Evolutionary conservation across 371 early-diverging fungal species (phyloP), one percentile per base, ranked within the genome.

Genomic region (Zychaea mexicana): DNA sequence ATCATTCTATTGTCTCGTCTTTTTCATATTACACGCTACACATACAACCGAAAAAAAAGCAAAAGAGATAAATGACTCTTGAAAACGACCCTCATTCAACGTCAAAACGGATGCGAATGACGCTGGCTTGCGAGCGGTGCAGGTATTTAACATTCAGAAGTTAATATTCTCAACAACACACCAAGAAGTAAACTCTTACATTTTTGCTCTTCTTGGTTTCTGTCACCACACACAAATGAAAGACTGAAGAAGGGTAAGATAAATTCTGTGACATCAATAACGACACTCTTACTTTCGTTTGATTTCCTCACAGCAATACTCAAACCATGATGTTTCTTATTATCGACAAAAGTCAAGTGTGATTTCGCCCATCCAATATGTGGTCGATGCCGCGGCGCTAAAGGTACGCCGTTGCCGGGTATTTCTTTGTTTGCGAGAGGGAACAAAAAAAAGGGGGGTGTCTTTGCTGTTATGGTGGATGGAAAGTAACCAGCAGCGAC

Each of bases 91-190:
- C 63, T 5, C 62, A 61, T 38, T 62, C 63, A 24, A 64, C 76
- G 45, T 78, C 82, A 4, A 81, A 81, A 66, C 72, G 77, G 21
- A 69, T 82, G 52, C 52, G 82, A 61, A 82, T 82, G 82, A 82
- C 82, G 17, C 69, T 82, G 65, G 82, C 82, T n/a, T 82, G 82
- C 67, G 82, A 82, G 45, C 69, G 82, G 27, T 82, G 82, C 73
- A 72, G 82, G 82, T 76, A 75, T 63, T n/a, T n/a, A n/a, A n/a
- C n/a, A n/a, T n/a, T n/a, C n/a, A n/a, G n/a, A n/a, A n/a, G n/a
- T n/a, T n/a, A n/a, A n/a, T n/a, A n/a, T n/a, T n/a, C n/a, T n/a
- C n/a, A n/a, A n/a, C n/a, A n/a, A n/a, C n/a, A n/a, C n/a, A n/a
- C n/a, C n/a, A 36, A 36, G 15, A 36, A 36, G 15, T 9, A 36